phyloP scores from a whole-genome alignment of 2,329 filamentous ascomycete genomes.

The Fusarium continuum region DNA sequence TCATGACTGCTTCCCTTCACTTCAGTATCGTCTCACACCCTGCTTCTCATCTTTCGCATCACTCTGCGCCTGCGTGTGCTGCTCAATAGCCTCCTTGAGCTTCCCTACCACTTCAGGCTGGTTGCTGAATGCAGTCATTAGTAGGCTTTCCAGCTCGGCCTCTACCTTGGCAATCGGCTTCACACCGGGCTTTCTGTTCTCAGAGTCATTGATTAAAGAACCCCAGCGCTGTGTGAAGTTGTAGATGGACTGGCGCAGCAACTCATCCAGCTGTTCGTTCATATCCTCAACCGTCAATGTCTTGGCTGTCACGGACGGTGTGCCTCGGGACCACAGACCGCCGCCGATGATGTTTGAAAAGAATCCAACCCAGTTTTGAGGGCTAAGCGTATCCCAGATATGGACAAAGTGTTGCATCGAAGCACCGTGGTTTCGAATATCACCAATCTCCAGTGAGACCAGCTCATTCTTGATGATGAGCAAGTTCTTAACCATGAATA shows the following conservation, averaged over 20 bases:
- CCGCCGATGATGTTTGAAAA: slow-evolving; percentile 67
- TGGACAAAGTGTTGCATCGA: slow-evolving; percentile 69
- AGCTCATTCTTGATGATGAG: slow-evolving; percentile 96
- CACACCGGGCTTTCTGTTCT: slow-evolving; percentile 57
- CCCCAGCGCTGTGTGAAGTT: slow-evolving; percentile 70
- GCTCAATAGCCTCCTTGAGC: slow-evolving; percentile 68
- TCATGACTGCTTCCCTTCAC: not conserved
- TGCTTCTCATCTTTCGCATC: slow-evolving; percentile 52
- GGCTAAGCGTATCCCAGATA: slow-evolving; percentile 71
- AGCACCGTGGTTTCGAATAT: slow-evolving; percentile 61
- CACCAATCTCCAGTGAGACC: slow-evolving; percentile 91
- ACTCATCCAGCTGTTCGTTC: slow-evolving; percentile 70
- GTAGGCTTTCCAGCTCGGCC: slow-evolving; percentile 63
- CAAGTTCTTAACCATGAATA: slow-evolving; percentile 95
- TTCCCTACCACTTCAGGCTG: slow-evolving; percentile 68
- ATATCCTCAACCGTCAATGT: slow-evolving; percentile 64
- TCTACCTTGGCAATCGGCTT: slow-evolving; percentile 63
- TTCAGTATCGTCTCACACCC: slow-evolving; percentile 46
- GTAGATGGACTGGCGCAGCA: slow-evolving; percentile 69
- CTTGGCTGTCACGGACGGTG: slow-evolving; percentile 50
- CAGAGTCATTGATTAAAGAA: slow-evolving; percentile 59
- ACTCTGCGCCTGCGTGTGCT: slow-evolving; percentile 63
- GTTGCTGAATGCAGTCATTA: slow-evolving; percentile 67
- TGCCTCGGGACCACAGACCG: slow-evolving; percentile 57
- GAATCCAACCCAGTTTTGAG: slow-evolving; percentile 66